These are phyloP conservation scores for Candida yuanshanica DNA, from an alignment of 805 yeast species.

Conservation along the genomic window DNA sequence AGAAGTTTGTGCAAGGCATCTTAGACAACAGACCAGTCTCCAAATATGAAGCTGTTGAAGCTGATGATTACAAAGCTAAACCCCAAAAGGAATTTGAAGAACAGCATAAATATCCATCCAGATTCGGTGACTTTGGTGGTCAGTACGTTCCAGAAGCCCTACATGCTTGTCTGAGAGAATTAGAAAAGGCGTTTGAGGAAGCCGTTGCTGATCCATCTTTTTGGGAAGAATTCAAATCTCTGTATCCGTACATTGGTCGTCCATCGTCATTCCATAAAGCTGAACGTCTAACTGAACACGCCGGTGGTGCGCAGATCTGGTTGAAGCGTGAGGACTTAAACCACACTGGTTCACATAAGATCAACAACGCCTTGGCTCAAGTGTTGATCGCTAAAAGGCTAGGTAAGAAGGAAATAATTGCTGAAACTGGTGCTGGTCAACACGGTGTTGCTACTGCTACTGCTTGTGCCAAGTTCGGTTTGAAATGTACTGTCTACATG, in stretches of 20 bases:
- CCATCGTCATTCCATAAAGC: constrained; percentile 92
- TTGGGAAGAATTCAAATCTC: constrained; percentile 86
- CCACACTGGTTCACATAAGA: constrained; percentile 86
- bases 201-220: constrained; percentile 86
- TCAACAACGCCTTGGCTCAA: constrained; percentile 80
- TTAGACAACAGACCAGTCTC: constrained; percentile 49
- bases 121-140: constrained; percentile 96
- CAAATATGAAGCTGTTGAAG: constrained; percentile 19
- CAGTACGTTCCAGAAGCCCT: constrained; percentile 97
- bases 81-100: constrained; percentile 41
- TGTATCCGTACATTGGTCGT: constrained; percentile 92
- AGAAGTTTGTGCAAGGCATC: constrained; percentile 61
- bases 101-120: constrained; percentile 60
- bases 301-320: constrained; percentile 97
- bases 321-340: constrained; percentile 94
- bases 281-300: constrained; percentile 79
- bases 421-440: constrained; percentile 93
- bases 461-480: constrained; percentile 88
- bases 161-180: constrained; percentile 83
- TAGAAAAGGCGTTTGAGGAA: constrained; percentile 80
- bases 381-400: constrained; percentile 72
- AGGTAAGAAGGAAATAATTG: constrained; percentile 72
- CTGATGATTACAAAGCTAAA: constrained; percentile 31
- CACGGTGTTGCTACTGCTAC: constrained; percentile 94
- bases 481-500: constrained; percentile 93